These are phyloP conservation scores for Saturnispora sekii DNA, from an alignment of 805 yeast species.

Conservation along the genomic window DNA sequence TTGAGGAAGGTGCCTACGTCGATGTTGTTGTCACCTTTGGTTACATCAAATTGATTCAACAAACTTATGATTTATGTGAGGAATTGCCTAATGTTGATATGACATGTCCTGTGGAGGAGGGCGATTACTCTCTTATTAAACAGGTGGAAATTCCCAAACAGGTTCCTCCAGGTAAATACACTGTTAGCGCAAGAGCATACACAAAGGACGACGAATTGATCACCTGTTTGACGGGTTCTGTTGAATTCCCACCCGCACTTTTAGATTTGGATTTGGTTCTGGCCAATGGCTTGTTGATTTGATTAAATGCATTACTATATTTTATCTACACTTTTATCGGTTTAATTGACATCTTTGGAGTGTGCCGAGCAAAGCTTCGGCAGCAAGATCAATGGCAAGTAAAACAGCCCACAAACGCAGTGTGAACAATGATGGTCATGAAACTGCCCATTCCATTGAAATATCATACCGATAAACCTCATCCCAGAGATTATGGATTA, in stretches of 20 bases:
- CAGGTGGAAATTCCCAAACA: constrained; percentile 77
- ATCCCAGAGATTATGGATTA: too few relatives aligned
- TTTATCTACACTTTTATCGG: not conserved
- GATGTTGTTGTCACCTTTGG: constrained; percentile 92
- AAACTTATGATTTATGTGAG: constrained; percentile 90
- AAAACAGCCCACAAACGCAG: too few relatives aligned
- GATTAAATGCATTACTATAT: not conserved
- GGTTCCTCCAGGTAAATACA: constrained; percentile 92
- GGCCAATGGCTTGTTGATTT: not conserved
- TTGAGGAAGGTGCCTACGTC: constrained; percentile 85
- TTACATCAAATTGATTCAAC: constrained; percentile 76
- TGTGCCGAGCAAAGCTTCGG: too few relatives aligned
- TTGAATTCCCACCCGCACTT: constrained; percentile 37
- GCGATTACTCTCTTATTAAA: constrained; percentile 56
- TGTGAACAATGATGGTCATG: too few relatives aligned
- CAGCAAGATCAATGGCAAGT: too few relatives aligned
- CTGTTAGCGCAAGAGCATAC: constrained; percentile 82
- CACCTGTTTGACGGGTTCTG: constrained; percentile 72
- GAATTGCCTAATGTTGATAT: constrained; percentile 74
- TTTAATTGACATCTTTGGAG: not conserved
- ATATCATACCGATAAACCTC: too few relatives aligned
- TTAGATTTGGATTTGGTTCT: constrained; percentile 2
- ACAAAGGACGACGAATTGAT: constrained; percentile 73
- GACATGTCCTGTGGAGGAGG: constrained; percentile 73
- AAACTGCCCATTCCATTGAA: too few relatives aligned